Conservation (phyloP, 1,139 yeast genomes). For the Suhomyces wounanorum region DNA sequence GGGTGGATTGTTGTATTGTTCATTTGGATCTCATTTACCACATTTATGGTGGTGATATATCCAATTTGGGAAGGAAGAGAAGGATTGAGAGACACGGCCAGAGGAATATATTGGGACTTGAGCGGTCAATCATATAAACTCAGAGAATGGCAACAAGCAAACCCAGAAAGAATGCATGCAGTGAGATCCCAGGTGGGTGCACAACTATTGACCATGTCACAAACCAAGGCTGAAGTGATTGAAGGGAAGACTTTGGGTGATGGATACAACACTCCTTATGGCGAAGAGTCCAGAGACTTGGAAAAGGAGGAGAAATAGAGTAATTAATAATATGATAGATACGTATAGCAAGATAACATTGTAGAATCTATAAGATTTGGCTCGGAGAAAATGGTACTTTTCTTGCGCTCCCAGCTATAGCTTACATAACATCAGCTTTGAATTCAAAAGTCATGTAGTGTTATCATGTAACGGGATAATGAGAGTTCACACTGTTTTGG, state of each 20-base stretch:
- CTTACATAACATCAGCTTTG: too few relatives aligned
- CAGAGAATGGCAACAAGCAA: slow-evolving; percentile 66
- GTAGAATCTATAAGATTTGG: too few relatives aligned
- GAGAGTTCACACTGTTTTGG: too few relatives aligned
- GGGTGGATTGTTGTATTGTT: slow-evolving; percentile 82
- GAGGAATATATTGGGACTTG: slow-evolving; percentile 84
- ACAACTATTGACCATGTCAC: slow-evolving; percentile 29
- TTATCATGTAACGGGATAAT: too few relatives aligned
- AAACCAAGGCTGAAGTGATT: slow-evolving; percentile 26
- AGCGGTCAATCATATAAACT: slow-evolving; percentile 74
- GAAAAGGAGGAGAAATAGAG: slow-evolving; percentile 18
- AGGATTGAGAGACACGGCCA: slow-evolving; percentile 59
- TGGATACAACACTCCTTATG: slow-evolving; percentile 28
- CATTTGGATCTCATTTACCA: slow-evolving; percentile 67
- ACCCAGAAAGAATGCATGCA: slow-evolving; percentile 72
- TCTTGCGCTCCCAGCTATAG: too few relatives aligned
- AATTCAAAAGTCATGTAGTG: too few relatives aligned
- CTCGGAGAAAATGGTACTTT: too few relatives aligned
- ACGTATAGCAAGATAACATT: neutral
- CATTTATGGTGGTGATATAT: slow-evolving; percentile 55
- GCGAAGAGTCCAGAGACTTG: slow-evolving; percentile 19
- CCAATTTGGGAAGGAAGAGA: slow-evolving; percentile 71
- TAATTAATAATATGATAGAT: neutral
- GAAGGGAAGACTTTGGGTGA: slow-evolving; percentile 32
- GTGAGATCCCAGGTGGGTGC: slow-evolving; percentile 60